Percentiles rank a stretch among this genome's conserved stretches.
These are phyloP conservation scores for barrel medic (Medicago truncatula) DNA, from an alignment of 306 rosid genomes.

Conservation along the genomic window MtrunA17r5.0-ANR NC_053048.1:46166001-46166500, in stretches of 20 bases:
- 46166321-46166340: slow-evolving; percentile 45
- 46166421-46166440: slow-evolving; percentile 42
- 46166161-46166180: slow-evolving; percentile 39
- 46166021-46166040: not conserved
- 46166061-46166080: not conserved
- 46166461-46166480: not conserved
- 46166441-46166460: slow-evolving; percentile 44
- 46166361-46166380: slow-evolving; percentile 49
- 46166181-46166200: slow-evolving; percentile 27
- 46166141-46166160: not conserved
- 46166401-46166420: slow-evolving; percentile 43
- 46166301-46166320: slow-evolving; percentile 45
- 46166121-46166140: not conserved
- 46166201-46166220: slow-evolving; percentile 73
- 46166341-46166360: slow-evolving; percentile 35
- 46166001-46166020: slow-evolving; percentile 1
- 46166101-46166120: not conserved
- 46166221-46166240: slow-evolving; percentile 76
- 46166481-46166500: slow-evolving; percentile 25
- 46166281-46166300: slow-evolving; percentile 63
- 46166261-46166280: slow-evolving; percentile 50
- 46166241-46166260: slow-evolving; percentile 46
- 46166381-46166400: slow-evolving; percentile 50
- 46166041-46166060: not conserved
- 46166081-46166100: not conserved